These are phyloP conservation scores for Sclerotinia spermophila DNA, from an alignment of 2,329 filamentous ascomycete genomes.

Conservation along the genomic window DNA sequence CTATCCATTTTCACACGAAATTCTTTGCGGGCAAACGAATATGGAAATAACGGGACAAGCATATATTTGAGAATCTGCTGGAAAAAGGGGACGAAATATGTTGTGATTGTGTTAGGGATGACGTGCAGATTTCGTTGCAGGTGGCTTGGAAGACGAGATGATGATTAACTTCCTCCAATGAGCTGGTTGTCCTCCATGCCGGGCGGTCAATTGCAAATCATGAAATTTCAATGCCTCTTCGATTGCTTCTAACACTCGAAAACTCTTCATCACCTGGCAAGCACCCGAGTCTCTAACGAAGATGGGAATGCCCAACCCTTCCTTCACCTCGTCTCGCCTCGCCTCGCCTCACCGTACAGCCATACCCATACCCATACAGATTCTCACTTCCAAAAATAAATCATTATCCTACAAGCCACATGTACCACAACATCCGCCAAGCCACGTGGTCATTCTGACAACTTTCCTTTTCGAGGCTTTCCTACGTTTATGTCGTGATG, in stretches of 20 bases:
- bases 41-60: slow-evolving; percentile 13
- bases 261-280: neutral
- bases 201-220: neutral
- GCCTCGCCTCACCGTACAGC: neutral
- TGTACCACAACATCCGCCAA: neutral
- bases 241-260: neutral
- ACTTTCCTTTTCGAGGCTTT: neutral
- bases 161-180: neutral
- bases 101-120: slow-evolving; percentile 11
- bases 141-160: neutral
- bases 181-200: neutral
- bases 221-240: neutral
- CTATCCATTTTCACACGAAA: neutral
- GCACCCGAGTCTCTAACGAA: neutral
- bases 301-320: neutral
- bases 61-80: neutral
- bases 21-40: slow-evolving; percentile 7
- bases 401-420: neutral
- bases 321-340: neutral
- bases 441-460: slow-evolving; percentile 13
- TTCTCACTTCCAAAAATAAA: neutral
- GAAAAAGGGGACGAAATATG: neutral
- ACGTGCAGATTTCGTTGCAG: slow-evolving; percentile 12
- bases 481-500: slow-evolving; percentile 7
- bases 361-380: neutral